Evolutionary conservation across 345 rosid species (phyloP).

Genomic region (Isatis tinctoria): DNA sequence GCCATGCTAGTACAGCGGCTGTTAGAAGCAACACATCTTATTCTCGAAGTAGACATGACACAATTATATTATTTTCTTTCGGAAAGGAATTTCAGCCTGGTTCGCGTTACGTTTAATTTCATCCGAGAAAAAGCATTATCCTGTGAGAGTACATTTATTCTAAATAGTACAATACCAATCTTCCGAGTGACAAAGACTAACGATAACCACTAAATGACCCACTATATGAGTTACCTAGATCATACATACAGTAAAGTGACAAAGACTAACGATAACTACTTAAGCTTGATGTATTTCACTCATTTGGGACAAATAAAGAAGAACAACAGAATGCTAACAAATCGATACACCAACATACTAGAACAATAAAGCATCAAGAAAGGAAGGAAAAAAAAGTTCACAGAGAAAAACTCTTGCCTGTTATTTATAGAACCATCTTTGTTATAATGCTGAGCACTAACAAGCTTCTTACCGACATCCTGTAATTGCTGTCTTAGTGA

Average conservation of each 20-base stretch:
- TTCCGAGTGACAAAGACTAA: too few species aligned
- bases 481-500: constrained; percentile 96
- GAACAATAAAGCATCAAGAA: background rate
- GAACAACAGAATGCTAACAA: background rate
- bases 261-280: background rate
- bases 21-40: constrained; percentile 32
- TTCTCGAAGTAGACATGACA: constrained; percentile 2
- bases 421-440: constrained; percentile 86
- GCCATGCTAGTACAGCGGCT: constrained; percentile 87
- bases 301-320: background rate
- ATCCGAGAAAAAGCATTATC: background rate
- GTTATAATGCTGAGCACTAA: constrained; percentile 88
- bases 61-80: background rate
- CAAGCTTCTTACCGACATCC: constrained; percentile 91
- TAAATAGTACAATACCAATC: background rate
- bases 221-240: background rate
- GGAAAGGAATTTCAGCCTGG: background rate
- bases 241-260: background rate
- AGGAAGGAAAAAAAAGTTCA: background rate
- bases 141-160: background rate
- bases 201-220: too few species aligned
- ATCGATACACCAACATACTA: background rate
- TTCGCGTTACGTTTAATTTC: background rate
- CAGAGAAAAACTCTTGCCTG: constrained; percentile 48
- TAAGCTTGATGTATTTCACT: background rate